Evolutionary conservation across 2,329 filamentous ascomycete genomes (phyloP), one percentile per base, ranked within the genome.

Genomic region (Fusarium irregulare): DNA sequence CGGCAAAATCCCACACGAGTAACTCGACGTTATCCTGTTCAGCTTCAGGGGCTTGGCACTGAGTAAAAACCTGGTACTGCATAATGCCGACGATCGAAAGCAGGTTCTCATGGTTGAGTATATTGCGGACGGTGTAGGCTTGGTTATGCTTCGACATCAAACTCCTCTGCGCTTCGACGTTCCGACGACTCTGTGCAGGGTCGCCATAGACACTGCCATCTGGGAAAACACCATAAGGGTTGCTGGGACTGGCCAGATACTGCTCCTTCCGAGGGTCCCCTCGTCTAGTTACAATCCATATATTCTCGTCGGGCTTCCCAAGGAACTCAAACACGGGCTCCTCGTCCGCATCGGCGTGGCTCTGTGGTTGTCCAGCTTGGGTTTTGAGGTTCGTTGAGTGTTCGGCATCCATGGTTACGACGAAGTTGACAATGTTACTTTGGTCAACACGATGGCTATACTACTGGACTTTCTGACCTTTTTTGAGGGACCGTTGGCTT

Each of bases 1-100:
- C 83, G 76, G 85, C 87, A 57, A 80, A 83, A 74, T 88, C 86
- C 81, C 82, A 87, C 23, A 88, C 76, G 18, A 84, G 73, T 63
- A 82, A 77, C 48, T 78, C 66, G 4, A 46, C 40, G 7, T 37
- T 50, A 18, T 77, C 77, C 56, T 63, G 75, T 11, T 30, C 61
- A 23, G 48, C 32, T 48, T 60, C 55, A 18, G 32, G 60, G 44
- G 45, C 60, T 30, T 45, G 66, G 9, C 59, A 45, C 11, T 60
- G 67, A 16, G 64, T 69, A 30, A 70, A 71, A 28, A 57, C 58
- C 49, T 67, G 66, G 30, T 64, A 66, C 71, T 72, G 66, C 49
- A 83, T 76, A n/a, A 76, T 76, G 48, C 82, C 82, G 30, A 79
- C 76, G 42, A 85, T 66, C 6, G 79, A 84, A 60, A 87, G 74